These are phyloP conservation scores for Wickerhamiella musiphila DNA, from an alignment of 805 yeast species.

Conservation along the genomic window DNA sequence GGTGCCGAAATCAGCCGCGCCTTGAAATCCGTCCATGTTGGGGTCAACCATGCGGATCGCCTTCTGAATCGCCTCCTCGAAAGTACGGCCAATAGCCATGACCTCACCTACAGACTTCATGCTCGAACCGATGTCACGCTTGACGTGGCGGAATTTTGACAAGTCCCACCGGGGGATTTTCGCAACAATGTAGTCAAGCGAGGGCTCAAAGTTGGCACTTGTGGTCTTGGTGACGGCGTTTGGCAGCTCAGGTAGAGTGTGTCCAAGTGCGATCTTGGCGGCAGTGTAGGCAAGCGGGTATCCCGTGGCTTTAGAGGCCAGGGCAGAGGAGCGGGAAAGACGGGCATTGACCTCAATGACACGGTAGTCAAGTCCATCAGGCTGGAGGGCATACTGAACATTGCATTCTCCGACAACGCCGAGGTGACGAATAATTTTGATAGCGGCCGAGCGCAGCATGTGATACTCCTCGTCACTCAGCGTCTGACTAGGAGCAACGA, in stretches of 20 bases:
- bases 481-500: slow-evolving; percentile 97
- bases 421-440: slow-evolving; percentile 89
- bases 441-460: slow-evolving; percentile 95
- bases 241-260: slow-evolving; percentile 86
- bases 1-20: slow-evolving; percentile 55
- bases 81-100: slow-evolving; percentile 96
- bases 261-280: slow-evolving; percentile 89
- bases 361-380: slow-evolving; percentile 88
- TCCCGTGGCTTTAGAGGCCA: slow-evolving; percentile 97
- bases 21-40: slow-evolving; percentile 77
- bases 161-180: slow-evolving; percentile 98
- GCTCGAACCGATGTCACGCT: slow-evolving; percentile 82
- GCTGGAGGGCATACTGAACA: slow-evolving; percentile 91
- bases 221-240: slow-evolving; percentile 95
- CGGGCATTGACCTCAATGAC: slow-evolving; percentile 97
- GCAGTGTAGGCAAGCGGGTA: slow-evolving; percentile 98
- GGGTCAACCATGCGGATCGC: slow-evolving; percentile 87
- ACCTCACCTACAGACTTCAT: slow-evolving; percentile 99
- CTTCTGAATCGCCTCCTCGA: slow-evolving; percentile 95
- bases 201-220: slow-evolving; percentile 92
- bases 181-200: slow-evolving; percentile 88
- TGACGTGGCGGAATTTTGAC: slow-evolving; percentile 86
- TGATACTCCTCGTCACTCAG: slow-evolving; percentile 93
- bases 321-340: slow-evolving; percentile 89
- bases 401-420: slow-evolving; percentile 99